These are phyloP conservation scores for Barnettozyma botsteinii DNA, from an alignment of 805 yeast species.

Conservation along the genomic window DNA sequence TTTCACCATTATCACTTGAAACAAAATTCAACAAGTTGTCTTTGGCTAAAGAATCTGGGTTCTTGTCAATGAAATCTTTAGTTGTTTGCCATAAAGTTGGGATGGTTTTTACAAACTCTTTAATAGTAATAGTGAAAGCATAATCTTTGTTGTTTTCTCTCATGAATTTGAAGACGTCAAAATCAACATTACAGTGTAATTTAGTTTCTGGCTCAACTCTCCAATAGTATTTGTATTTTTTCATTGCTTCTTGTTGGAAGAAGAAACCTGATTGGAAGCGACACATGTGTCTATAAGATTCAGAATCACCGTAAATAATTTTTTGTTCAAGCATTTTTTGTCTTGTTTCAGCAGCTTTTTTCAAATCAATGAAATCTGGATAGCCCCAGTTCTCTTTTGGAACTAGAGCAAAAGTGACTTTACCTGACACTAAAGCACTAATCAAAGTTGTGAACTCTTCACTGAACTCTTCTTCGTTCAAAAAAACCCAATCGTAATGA, in stretches of 20 bases:
- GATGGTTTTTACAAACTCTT: conserved; percentile 69
- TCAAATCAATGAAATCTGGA: conserved; percentile 77
- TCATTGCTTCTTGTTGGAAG: conserved; percentile 69
- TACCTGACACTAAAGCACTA: conserved; percentile 65
- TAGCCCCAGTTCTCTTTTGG: conserved; percentile 85
- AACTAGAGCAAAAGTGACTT: conserved; percentile 68
- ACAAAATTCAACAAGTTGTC: conserved; percentile 56
- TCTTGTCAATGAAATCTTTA: conserved; percentile 47
- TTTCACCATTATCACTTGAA: conserved; percentile 54
- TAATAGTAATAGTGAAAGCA: conserved; percentile 73
- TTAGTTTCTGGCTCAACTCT: conserved; percentile 86
- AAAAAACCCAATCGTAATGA: conserved; percentile 92
- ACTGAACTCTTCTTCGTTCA: conserved; percentile 80
- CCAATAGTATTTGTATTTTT: conserved; percentile 86
- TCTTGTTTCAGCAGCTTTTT: conserved; percentile 61
- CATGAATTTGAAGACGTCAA: conserved; percentile 81
- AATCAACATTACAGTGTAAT: conserved; percentile 76
- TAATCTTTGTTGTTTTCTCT: conserved; percentile 67
- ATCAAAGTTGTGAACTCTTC: conserved; percentile 76
- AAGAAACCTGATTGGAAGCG: conserved; percentile 88
- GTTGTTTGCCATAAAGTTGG: conserved; percentile 76
- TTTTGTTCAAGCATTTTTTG: too few relatives aligned
- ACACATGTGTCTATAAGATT: conserved; percentile 85
- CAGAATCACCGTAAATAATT: conserved; percentile 60
- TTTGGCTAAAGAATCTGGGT: conserved; percentile 41